Conservation (phyloP, 2,329 filamentous ascomycete genomes). For the Pseudocercospora ulei region DNA sequence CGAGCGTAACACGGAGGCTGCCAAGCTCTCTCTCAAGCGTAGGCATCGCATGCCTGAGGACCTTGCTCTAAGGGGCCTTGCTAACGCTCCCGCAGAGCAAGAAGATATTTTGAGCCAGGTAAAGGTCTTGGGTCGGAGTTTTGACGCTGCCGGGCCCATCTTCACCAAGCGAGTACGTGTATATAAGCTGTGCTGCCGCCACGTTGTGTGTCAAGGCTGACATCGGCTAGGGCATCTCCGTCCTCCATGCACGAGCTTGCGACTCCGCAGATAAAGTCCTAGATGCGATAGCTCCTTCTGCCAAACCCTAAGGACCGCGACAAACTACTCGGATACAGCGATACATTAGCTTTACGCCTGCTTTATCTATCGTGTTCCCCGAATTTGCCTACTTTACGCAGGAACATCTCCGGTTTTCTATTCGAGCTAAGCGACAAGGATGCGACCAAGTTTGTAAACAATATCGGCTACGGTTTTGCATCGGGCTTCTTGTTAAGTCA, state of each 20-base stretch:
- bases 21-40: slow-evolving; percentile 29
- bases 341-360: slow-evolving; percentile 64
- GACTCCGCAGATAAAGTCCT: slow-evolving; percentile 51
- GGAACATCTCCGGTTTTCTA: slow-evolving; percentile 65
- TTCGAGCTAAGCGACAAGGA: slow-evolving; percentile 81
- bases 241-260: slow-evolving; percentile 56
- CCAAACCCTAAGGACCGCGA: slow-evolving; percentile 68
- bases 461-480: slow-evolving; percentile 90
- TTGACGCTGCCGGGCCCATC: slow-evolving; percentile 64
- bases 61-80: neutral
- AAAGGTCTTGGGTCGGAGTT: slow-evolving; percentile 68
- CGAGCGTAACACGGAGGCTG: slow-evolving; percentile 26
- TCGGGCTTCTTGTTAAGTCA: slow-evolving; percentile 81
- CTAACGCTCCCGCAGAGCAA: slow-evolving; percentile 46
- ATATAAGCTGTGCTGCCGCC: neutral
- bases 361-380: slow-evolving; percentile 69
- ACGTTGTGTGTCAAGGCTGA: slow-evolving; percentile 6
- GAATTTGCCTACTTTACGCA: slow-evolving; percentile 59
- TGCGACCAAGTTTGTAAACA: slow-evolving; percentile 68
- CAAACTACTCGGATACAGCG: slow-evolving; percentile 63
- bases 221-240: slow-evolving; percentile 53
- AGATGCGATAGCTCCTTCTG: slow-evolving; percentile 59
- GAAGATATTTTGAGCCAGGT: slow-evolving; percentile 52
- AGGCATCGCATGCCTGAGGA: slow-evolving; percentile 4
- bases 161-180: slow-evolving; percentile 62